Conservation (phyloP, 163 green algal genomes). For the Scenedesmus sp. region DNA sequence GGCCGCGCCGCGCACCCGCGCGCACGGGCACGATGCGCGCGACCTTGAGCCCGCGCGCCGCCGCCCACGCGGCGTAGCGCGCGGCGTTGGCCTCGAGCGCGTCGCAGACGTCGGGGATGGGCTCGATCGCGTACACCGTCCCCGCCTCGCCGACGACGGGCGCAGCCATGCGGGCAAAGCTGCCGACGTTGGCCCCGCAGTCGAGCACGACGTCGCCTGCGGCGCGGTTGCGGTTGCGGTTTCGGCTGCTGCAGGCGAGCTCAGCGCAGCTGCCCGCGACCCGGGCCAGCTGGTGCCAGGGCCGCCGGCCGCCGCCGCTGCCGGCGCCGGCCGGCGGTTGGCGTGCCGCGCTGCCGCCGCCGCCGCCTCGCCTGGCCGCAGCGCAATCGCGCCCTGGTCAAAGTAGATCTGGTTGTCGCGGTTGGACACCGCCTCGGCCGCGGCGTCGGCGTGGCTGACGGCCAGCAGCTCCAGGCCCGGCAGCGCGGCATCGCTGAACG, state of each 20-base stretch:
- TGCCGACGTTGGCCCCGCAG: constrained; percentile 44
- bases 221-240: neutral
- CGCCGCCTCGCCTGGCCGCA: no score
- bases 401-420: constrained; percentile 42
- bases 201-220: constrained; percentile 49
- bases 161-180: constrained; percentile 48
- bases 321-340: no score
- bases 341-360: no score
- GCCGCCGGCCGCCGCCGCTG: no score
- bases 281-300: no score
- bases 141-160: constrained; percentile 19
- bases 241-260: no score
- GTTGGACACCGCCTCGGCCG: constrained; percentile 39
- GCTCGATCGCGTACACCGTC: constrained; percentile 29
- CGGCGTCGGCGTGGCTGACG: constrained; percentile 37
- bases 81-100: constrained; percentile 37
- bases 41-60: constrained; percentile 11
- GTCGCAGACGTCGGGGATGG: constrained; percentile 19
- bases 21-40: constrained; percentile 21
- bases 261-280: no score
- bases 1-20: constrained; percentile 20
- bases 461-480: constrained; percentile 33
- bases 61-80: constrained; percentile 33
- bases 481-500: constrained; percentile 8
- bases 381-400: constrained; percentile 12